These are phyloP conservation scores for Stevia rebaudiana DNA, from an alignment of 140 eudicot genomes.

Conservation along the genomic window DNA sequence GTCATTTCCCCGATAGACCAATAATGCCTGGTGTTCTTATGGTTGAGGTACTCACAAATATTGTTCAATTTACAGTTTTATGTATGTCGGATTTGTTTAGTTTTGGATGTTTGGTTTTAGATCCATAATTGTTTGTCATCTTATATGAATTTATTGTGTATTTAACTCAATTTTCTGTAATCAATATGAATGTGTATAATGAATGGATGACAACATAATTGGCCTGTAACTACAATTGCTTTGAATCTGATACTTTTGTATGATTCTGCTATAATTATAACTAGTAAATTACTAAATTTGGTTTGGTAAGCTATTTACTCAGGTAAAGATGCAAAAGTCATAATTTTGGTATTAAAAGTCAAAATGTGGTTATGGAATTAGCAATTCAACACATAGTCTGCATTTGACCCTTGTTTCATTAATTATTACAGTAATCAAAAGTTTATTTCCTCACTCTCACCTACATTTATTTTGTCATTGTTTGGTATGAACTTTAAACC, in stretches of 20 bases:
- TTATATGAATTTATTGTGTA: background rate
- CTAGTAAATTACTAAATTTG: background rate
- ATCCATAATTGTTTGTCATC: background rate
- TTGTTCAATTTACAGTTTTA: background rate
- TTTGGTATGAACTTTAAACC: conserved; percentile 13
- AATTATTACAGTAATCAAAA: background rate
- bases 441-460: background rate
- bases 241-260: background rate
- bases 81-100: background rate
- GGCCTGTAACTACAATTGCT: background rate
- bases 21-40: conserved; percentile 99
- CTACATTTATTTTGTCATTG: background rate
- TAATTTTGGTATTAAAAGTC: background rate
- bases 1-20: conserved; percentile 98
- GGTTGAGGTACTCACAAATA: conserved; percentile 65
- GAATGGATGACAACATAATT: background rate
- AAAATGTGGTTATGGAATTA: conserved; percentile 8
- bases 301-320: background rate
- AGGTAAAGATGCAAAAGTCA: background rate
- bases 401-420: background rate
- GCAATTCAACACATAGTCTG: background rate
- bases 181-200: background rate
- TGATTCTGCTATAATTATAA: background rate
- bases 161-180: background rate
- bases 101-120: background rate